These are phyloP conservation scores for Fusarium circinatum DNA, from an alignment of 2,329 filamentous ascomycete genomes.

Conservation along the genomic window DNA sequence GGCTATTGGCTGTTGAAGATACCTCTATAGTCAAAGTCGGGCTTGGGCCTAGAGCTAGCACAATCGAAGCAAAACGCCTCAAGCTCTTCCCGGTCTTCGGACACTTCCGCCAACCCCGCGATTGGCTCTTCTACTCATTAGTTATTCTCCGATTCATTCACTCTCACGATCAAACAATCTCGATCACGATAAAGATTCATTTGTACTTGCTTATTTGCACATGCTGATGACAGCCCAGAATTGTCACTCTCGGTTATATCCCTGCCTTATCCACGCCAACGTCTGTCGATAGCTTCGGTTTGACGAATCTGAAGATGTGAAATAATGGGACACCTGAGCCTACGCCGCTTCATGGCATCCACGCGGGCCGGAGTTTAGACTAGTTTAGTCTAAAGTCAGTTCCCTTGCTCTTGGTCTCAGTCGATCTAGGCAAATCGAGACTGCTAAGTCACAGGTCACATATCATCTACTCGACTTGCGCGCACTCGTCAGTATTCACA, in stretches of 20 bases:
- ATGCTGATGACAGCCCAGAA: neutral
- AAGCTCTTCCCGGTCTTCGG: neutral
- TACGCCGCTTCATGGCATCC: neutral
- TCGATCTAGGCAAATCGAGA: neutral
- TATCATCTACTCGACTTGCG: neutral
- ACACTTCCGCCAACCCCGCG: neutral
- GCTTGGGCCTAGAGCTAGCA: neutral
- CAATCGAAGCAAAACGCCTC: neutral
- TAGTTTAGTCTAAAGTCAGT: neutral
- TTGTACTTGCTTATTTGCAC: neutral
- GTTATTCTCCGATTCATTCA: neutral
- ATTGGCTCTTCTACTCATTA: neutral
- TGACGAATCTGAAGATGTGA: neutral
- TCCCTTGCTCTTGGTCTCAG: neutral
- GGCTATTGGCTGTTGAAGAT: neutral
- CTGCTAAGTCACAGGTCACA: conserved; percentile 1
- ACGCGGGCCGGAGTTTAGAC: neutral
- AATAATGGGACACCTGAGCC: neutral
- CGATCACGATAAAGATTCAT: neutral
- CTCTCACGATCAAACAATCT: neutral
- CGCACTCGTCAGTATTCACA: neutral
- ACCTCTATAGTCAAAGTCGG: neutral
- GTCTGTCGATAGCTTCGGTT: neutral
- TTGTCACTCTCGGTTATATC: neutral
- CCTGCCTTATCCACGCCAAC: neutral